Evolutionary conservation across 2,329 filamentous ascomycete species (phyloP), one percentile per base, ranked within the genome.

Genomic region (Colletotrichum lupini): DNA sequence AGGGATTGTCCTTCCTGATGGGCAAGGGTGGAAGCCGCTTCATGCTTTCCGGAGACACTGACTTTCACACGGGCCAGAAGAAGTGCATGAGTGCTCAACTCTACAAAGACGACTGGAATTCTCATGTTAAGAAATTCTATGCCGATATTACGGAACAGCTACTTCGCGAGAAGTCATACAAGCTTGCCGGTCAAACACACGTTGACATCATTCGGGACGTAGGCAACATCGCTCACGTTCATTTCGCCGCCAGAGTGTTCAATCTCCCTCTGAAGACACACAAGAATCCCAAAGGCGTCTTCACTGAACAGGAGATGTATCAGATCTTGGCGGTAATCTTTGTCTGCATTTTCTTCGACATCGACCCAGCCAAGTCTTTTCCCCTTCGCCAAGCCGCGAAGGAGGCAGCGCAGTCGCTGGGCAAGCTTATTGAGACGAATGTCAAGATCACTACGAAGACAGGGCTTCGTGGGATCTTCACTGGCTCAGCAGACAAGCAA

Each of bases 191-290:
- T 1, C 79, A 77, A 67, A 88, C 88, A 9, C 86, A 87, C 68
- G 88, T 95, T 53, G 94, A 97, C 76, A 86, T 95, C 4, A 84
- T 94, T 11, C 89, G 91, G 28, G 91, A 94, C 68, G 88, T 94
- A 1, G 92, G 90, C 30, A 94, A 94, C 78, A 82, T 93, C 30
- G 88, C 87, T 0, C 92, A 92, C 6, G 89, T 91, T 4, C 86
- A 90, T 76, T 94, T 93, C 53, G 90, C 89, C 0, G 85, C 92
- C 2, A 87, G 88, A 5, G 85, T 87, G 26, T 93, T 94, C 79
- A 89, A 90, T 61, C 83, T 94, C 4, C 92, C 93, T 0, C 83
- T 95, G 52, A 93, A 94, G 83, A 91, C 89, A 0, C 79, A 81
- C 3, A 84, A 89, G 12, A 88, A 90, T 63, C 89, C 90, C 3